Evolutionary conservation across 2,329 filamentous ascomycete genomes (phyloP).

Genomic region (Aspergillus eucalypticola): DNA sequence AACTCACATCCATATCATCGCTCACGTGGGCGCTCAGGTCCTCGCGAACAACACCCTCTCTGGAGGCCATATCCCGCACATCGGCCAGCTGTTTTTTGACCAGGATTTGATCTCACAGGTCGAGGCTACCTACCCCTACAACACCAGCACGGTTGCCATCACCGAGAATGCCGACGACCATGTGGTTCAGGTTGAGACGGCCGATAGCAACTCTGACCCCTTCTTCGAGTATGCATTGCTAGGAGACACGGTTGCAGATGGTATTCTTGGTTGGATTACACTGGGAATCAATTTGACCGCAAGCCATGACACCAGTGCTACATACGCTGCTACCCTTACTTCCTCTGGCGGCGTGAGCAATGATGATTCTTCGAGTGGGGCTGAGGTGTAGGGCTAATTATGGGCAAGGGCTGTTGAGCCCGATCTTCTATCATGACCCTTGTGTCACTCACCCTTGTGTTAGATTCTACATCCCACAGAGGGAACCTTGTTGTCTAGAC

Average conservation of each 20-base stretch:
- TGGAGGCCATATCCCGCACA: constrained; percentile 55
- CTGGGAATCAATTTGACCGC: constrained; percentile 17
- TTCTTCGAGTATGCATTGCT: constrained; percentile 19
- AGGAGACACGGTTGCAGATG: constrained; percentile 15
- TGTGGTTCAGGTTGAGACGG: constrained; percentile 18
- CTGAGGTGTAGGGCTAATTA: too few relatives aligned
- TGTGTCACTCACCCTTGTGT: too few relatives aligned
- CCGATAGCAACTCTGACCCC: constrained; percentile 16
- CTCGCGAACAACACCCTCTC: constrained; percentile 39
- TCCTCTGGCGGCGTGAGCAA: background rate
- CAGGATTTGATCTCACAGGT: constrained; percentile 55
- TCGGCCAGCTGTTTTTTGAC: constrained; percentile 65
- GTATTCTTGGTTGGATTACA: constrained; percentile 19
- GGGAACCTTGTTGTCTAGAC: too few relatives aligned
- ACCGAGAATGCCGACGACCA: constrained; percentile 17
- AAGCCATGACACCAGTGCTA: constrained; percentile 8
- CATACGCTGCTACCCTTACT: background rate
- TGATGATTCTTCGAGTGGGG: background rate
- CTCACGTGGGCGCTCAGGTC: constrained; percentile 32
- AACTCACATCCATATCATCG: constrained; percentile 32
- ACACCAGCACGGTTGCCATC: constrained; percentile 17
- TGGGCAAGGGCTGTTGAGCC: too few relatives aligned
- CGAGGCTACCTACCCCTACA: constrained; percentile 44
- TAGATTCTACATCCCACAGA: too few relatives aligned
- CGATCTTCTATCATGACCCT: too few relatives aligned